Conservation (phyloP, 495 filamentous ascomycete genomes). For the Penicillium cataractarum region DNA sequence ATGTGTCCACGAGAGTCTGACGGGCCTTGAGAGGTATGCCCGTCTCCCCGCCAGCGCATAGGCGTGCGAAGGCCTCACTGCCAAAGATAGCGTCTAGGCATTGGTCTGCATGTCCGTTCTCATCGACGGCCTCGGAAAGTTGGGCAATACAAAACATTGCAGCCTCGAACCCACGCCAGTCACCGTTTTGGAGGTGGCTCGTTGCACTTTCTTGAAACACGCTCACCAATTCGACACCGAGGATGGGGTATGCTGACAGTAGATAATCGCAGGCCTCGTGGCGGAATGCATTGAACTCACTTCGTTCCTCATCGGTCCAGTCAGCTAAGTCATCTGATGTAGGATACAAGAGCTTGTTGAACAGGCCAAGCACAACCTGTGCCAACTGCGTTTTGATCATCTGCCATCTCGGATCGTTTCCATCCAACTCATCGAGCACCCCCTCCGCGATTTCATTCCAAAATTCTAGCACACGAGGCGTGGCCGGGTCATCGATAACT, state of each 20-base stretch:
- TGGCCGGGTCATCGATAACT: slow-evolving; percentile 76
- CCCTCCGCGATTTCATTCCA: slow-evolving; percentile 64
- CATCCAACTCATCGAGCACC: slow-evolving; percentile 36
- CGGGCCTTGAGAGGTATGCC: slow-evolving; percentile 68
- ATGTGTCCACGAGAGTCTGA: slow-evolving; percentile 74
- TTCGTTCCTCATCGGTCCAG: slow-evolving; percentile 75
- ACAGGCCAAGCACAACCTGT: slow-evolving; percentile 41
- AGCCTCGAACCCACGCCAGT: slow-evolving; percentile 82
- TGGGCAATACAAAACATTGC: slow-evolving; percentile 77
- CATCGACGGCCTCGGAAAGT: slow-evolving; percentile 73
- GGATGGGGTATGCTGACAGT: slow-evolving; percentile 70
- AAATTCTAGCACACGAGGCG: slow-evolving; percentile 77
- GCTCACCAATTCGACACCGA: slow-evolving; percentile 68
- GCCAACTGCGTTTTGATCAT: slow-evolving; percentile 42
- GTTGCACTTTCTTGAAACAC: slow-evolving; percentile 69
- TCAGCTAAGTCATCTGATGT: slow-evolving; percentile 31
- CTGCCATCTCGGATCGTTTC: slow-evolving; percentile 28
- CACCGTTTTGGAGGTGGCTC: slow-evolving; percentile 55
- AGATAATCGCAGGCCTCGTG: slow-evolving; percentile 82
- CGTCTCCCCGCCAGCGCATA: slow-evolving; percentile 55
- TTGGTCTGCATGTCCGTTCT: slow-evolving; percentile 66
- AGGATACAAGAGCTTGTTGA: slow-evolving; percentile 45
- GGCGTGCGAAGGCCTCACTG: slow-evolving; percentile 53
- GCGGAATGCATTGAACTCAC: slow-evolving; percentile 75
- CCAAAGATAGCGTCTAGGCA: slow-evolving; percentile 73